A percentile compares a stretch with the other conserved stretches of the same genome.
Evolutionary conservation across 306 rosid genomes (phyloP).

Genomic region (Casuarina equisetifolia): DNA sequence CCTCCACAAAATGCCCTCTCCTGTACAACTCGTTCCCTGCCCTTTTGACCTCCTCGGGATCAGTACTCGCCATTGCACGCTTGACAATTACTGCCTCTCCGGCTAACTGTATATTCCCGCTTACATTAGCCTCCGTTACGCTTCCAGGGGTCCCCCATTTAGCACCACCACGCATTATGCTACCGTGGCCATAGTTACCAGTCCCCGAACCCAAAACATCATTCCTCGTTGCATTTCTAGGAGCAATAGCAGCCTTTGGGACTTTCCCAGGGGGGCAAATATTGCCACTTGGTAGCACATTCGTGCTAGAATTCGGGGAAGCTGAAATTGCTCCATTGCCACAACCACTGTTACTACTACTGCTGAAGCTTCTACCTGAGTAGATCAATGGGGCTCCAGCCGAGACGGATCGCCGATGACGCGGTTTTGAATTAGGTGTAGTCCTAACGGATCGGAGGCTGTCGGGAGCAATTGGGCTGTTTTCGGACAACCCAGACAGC

Average conservation of each 20-base stretch:
- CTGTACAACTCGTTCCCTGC: constrained; percentile 69
- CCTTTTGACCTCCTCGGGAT: constrained; percentile 80
- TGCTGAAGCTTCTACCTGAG: constrained; percentile 50
- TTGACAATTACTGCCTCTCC: not conserved
- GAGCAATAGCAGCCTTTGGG: constrained; percentile 43
- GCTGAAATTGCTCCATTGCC: constrained; percentile 34
- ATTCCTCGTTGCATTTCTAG: constrained; percentile 48
- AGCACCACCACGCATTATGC: constrained; percentile 51
- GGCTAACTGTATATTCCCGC: constrained; percentile 1
- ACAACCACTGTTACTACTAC: constrained; percentile 24
- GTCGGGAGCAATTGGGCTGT: constrained; percentile 38
- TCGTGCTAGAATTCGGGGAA: constrained; percentile 31
- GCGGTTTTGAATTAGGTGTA: constrained; percentile 43
- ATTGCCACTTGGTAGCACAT: constrained; percentile 62
- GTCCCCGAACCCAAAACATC: constrained; percentile 78
- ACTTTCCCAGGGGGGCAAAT: constrained; percentile 74
- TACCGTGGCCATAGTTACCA: constrained; percentile 83
- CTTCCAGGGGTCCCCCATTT: constrained; percentile 24
- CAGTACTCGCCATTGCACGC: constrained; percentile 25
- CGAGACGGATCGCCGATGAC: constrained; percentile 79
- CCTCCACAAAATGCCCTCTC: constrained; percentile 63
- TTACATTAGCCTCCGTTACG: not conserved
- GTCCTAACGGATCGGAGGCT: constrained; percentile 47
- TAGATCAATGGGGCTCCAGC: constrained; percentile 79
- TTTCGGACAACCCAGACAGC: constrained; percentile 41